Evolutionary conservation across 106 monocot species (phyloP).

Genomic region (Platanthera zijinensis): DNA sequence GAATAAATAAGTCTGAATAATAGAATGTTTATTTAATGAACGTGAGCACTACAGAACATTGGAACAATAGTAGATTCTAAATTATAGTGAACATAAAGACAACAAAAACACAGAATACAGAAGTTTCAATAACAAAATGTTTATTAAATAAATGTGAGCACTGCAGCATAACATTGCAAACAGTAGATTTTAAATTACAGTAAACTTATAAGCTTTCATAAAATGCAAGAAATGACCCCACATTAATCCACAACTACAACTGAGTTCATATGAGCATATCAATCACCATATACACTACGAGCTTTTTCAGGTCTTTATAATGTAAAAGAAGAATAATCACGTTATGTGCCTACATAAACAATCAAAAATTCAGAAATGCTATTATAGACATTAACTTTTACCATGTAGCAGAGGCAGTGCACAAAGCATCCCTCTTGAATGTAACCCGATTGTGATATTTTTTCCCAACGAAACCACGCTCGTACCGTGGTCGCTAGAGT

Average conservation of each 20-base stretch:
- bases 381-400: neutral
- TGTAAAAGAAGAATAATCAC: neutral
- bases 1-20: neutral
- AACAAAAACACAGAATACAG: neutral
- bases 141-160: neutral
- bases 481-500: too few relatives aligned
- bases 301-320: too few relatives aligned
- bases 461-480: too few relatives aligned
- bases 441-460: too few relatives aligned
- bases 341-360: neutral
- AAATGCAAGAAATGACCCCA: neutral
- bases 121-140: neutral
- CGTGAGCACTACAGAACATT: neutral
- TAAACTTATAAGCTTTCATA: neutral
- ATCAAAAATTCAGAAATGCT: neutral
- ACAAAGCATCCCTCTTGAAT: too few relatives aligned
- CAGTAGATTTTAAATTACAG: neutral
- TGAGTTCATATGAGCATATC: too few relatives aligned
- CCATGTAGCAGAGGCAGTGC: neutral
- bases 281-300: too few relatives aligned
- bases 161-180: neutral
- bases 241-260: neutral
- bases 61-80: neutral
- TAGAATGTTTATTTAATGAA: neutral
- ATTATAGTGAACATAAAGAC: neutral